Conservation (phyloP, 495 filamentous ascomycete genomes). For the Penicillium bialowiezense region DNA sequence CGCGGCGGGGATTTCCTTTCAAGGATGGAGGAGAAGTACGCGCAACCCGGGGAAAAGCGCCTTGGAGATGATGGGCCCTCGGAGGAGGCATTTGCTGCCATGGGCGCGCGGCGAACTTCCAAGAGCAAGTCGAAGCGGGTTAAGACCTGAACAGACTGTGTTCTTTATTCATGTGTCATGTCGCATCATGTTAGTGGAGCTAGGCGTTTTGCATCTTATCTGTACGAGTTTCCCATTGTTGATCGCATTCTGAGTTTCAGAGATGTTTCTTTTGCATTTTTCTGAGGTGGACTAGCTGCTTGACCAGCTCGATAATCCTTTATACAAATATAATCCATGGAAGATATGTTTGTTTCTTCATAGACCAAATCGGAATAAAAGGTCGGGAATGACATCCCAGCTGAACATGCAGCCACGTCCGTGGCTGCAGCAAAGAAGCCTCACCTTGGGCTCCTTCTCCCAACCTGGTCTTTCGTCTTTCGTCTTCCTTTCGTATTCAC, state of each 20-base stretch:
- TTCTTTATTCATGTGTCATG: constrained; percentile 3
- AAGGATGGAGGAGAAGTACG: constrained; percentile 28
- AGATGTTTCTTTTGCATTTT: background rate
- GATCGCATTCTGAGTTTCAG: background rate
- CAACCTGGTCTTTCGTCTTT: background rate
- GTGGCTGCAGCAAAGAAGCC: constrained; percentile 8
- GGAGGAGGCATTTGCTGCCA: constrained; percentile 34
- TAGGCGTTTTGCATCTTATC: constrained; percentile 13
- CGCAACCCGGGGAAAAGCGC: constrained; percentile 25
- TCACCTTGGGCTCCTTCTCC: constrained; percentile 10
- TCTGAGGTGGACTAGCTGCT: background rate
- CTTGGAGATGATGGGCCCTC: constrained; percentile 25
- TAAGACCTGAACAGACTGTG: constrained; percentile 10
- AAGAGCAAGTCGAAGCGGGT: constrained; percentile 16
- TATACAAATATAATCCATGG: too few species aligned
- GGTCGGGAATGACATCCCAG: background rate
- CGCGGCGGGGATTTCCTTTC: constrained; percentile 25
- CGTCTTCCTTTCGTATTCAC: background rate
- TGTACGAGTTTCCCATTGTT: background rate
- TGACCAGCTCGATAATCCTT: too few species aligned
- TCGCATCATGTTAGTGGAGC: background rate
- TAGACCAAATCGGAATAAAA: too few species aligned
- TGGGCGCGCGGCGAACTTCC: constrained; percentile 22
- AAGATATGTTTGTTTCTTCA: too few species aligned
- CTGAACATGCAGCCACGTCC: background rate